Conservation (phyloP, 108 stramenopile species). For the Cyclotella baltica region DNA sequence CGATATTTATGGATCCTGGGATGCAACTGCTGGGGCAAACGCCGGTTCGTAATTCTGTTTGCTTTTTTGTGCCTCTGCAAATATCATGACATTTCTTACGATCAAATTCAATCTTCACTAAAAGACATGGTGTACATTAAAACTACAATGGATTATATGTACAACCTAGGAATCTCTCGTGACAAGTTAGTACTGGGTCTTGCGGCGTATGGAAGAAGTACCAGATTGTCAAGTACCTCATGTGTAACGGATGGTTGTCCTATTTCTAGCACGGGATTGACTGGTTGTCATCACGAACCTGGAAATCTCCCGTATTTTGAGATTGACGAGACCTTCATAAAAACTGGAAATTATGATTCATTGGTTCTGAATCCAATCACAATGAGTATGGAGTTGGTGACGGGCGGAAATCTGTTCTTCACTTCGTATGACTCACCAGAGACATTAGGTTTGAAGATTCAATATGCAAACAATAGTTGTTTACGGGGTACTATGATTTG, state of each 20-base stretch:
- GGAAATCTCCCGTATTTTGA: conserved; percentile 37
- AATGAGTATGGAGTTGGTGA: conserved; percentile 35
- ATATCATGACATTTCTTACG: too few relatives aligned
- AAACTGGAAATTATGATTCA: conserved; percentile 35
- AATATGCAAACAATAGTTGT: conserved; percentile 29
- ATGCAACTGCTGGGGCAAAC: conserved; percentile 32
- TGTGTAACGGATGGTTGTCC: conserved; percentile 40
- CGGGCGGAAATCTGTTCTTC: conserved; percentile 26
- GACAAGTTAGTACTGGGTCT: conserved; percentile 47
- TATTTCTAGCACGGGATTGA: conserved; percentile 17
- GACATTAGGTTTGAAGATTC: conserved; percentile 25
- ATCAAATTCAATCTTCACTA: too few relatives aligned
- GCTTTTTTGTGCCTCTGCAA: too few relatives aligned
- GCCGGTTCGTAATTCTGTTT: conserved; percentile 41
- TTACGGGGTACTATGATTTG: conserved; percentile 39
- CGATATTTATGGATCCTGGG: conserved; percentile 40
- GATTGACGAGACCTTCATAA: conserved; percentile 33
- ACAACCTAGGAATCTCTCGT: conserved; percentile 22
- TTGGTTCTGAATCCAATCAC: conserved; percentile 25
- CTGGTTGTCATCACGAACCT: conserved; percentile 29
- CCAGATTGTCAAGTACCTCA: conserved; percentile 5
- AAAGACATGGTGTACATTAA: conserved; percentile 43
- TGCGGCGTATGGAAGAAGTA: conserved; percentile 41
- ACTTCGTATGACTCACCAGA: conserved; percentile 32
- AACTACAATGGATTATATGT: conserved; percentile 26